phyloP scores from a whole-genome alignment of 345 rosid genomes.

The Eucalyptus microcorys region DNA sequence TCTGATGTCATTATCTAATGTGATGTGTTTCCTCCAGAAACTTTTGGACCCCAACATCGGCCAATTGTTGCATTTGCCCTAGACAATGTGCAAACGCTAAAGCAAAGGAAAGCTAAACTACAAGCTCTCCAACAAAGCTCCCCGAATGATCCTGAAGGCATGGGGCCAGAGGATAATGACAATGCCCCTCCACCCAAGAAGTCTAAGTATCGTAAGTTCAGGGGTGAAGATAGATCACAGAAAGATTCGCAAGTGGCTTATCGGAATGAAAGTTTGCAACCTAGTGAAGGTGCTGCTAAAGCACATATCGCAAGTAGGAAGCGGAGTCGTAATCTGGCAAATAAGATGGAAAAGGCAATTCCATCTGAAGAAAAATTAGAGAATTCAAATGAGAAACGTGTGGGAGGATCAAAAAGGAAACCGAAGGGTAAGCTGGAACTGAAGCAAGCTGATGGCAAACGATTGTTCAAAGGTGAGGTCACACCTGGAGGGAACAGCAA shows the following conservation, averaged over 20 bases:
- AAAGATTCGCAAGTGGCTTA: not conserved
- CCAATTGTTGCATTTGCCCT: conserved; percentile 83
- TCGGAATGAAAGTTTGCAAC: not conserved
- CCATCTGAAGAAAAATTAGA: conserved; percentile 1
- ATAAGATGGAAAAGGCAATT: conserved; percentile 2
- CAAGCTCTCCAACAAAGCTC: conserved; percentile 23
- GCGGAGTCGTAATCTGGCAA: not conserved
- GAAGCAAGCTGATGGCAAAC: not conserved
- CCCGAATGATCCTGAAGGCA: conserved; percentile 1
- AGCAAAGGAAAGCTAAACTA: conserved; percentile 42
- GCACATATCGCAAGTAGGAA: not conserved
- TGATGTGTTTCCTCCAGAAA: conserved; percentile 22
- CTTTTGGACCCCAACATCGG: conserved; percentile 72
- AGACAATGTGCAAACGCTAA: conserved; percentile 67
- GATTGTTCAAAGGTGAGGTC: not conserved
- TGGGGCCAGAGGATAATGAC: conserved; percentile 7
- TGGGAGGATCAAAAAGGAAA: conserved; percentile 5
- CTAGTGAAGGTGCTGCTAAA: not conserved
- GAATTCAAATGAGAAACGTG: not conserved
- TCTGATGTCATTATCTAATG: not conserved
- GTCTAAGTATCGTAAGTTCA: conserved; percentile 30
- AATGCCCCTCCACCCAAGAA: conserved; percentile 3
- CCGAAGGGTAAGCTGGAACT: not conserved
- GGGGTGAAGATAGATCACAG: conserved; percentile 8
- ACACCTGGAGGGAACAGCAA: conserved; percentile 3